Evolutionary conservation across 2,329 filamentous ascomycete genomes (phyloP).

Genomic region (Aspergillus eucalypticola): DNA sequence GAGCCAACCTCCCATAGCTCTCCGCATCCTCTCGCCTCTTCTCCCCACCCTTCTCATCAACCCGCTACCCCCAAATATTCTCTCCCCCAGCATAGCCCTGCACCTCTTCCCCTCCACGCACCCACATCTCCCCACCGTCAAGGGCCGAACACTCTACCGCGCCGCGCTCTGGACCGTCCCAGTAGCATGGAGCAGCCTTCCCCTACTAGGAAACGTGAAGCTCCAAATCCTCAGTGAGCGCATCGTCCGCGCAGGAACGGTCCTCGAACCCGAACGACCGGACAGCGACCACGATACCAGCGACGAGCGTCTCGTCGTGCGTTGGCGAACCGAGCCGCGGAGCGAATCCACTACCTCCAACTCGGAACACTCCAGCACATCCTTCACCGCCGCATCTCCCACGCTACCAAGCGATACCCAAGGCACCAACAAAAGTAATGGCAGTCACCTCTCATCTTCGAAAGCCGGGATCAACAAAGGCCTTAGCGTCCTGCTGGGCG

Average conservation of each 20-base stretch:
- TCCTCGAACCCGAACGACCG: conserved; percentile 37
- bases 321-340: conserved; percentile 71
- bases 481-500: conserved; percentile 52
- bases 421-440: conserved; percentile 10
- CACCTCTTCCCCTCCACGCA: conserved; percentile 65
- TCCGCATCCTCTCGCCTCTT: conserved; percentile 62
- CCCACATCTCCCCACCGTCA: conserved; percentile 79
- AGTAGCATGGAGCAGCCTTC: conserved; percentile 91
- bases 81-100: conserved; percentile 62
- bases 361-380: conserved; percentile 3
- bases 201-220: conserved; percentile 84
- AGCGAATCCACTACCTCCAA: conserved; percentile 17
- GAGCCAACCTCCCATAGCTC: conserved; percentile 44
- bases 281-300: conserved; percentile 37
- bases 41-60: conserved; percentile 62
- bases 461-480: conserved; percentile 40
- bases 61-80: conserved; percentile 62
- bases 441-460: conserved; percentile 26
- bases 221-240: conserved; percentile 87
- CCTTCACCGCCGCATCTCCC: background rate
- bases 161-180: conserved; percentile 95
- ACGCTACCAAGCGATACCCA: background rate
- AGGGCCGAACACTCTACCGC: conserved; percentile 84
- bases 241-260: conserved; percentile 64
- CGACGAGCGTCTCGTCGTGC: conserved; percentile 81